Conservation (phyloP, 2,329 filamentous ascomycete species). For the Thielaviopsis musarum region DNA sequence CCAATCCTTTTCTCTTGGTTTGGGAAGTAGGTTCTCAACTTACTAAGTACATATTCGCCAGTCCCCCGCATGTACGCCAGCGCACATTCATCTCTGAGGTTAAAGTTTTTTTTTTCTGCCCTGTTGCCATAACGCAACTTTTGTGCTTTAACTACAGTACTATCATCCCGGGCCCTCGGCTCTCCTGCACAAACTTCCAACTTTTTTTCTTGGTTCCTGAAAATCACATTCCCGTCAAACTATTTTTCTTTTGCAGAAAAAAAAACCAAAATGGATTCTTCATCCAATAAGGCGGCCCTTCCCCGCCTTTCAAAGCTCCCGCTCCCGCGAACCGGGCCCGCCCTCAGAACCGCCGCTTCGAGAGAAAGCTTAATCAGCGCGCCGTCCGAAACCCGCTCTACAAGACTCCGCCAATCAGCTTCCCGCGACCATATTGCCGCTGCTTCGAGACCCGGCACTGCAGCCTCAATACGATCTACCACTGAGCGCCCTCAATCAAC, state of each 20-base stretch:
- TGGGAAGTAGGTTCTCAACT: background rate
- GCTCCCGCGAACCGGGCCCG: conserved; percentile 4
- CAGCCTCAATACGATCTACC: background rate
- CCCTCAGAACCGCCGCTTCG: conserved; percentile 6
- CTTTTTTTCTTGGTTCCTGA: background rate
- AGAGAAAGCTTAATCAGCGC: conserved; percentile 9
- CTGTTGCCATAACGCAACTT: background rate
- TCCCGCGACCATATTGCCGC: conserved; percentile 9
- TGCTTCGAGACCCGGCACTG: background rate
- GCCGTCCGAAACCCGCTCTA: conserved; percentile 8
- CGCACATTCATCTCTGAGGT: background rate
- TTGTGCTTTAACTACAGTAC: background rate
- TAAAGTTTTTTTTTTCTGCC: background rate
- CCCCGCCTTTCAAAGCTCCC: conserved; percentile 12
- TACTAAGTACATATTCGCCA: background rate
- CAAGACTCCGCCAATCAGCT: conserved; percentile 8
- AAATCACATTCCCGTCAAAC: background rate
- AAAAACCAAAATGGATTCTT: background rate
- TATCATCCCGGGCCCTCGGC: background rate
- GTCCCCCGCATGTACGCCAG: background rate
- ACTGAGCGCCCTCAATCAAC: conserved; percentile 2
- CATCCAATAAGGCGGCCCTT: conserved; percentile 7
- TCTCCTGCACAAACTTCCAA: background rate
- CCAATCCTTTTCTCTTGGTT: background rate
- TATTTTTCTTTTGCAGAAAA: background rate